Evolutionary conservation across 805 yeast species (phyloP), one percentile per base, ranked within the genome.

Genomic region (Diddensiella transvaalensis): DNA sequence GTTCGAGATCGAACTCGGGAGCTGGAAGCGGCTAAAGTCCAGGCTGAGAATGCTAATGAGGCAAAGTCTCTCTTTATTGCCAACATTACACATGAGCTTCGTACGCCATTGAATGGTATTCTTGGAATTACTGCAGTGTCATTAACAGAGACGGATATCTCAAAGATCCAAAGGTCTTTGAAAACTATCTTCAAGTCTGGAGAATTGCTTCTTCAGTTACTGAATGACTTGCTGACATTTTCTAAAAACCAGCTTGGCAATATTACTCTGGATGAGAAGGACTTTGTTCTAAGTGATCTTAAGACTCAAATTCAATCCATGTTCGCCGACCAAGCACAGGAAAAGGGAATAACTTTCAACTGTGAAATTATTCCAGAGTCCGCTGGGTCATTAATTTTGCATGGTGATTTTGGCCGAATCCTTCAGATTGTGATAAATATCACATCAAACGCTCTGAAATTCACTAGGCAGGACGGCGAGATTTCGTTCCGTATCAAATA

Each of bases 21-120:
- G 64, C 73, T 91, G 40, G 96, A 90, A 64, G 60, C 52, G n/a
- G 68, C 70, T 4, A 58, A 61, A 41, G 46, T 60, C 3, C 59
- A 58, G 24, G 75, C 76, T 2, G 73, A 68, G 39, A 79, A 85
- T 30, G 98, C 99, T 1, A 91, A 90, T 65, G 96, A 87, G 59
- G 96, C 97, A 3, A 93, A 91, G 62, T 87, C 96, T 4, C 86
- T 87, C 10, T 88, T 88, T 63, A 86, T 88, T 61, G 96, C 96
- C n/a, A 89, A 88, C 60, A 87, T 88, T 24, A 86, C 96, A 0
- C 96, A 88, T 64, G 99, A 91, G 69, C 74, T 91, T 59, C 76
- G 97, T 57, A 91, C 98, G 0, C 99, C 99, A 1, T 70, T 91
- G 57, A 91, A 93, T 65, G 99, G 98, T 64, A 91, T 91, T 23